These are phyloP conservation scores for Carex pumila DNA, from an alignment of 176 grass and related monocot genomes.

Conservation along the genomic window DNA sequence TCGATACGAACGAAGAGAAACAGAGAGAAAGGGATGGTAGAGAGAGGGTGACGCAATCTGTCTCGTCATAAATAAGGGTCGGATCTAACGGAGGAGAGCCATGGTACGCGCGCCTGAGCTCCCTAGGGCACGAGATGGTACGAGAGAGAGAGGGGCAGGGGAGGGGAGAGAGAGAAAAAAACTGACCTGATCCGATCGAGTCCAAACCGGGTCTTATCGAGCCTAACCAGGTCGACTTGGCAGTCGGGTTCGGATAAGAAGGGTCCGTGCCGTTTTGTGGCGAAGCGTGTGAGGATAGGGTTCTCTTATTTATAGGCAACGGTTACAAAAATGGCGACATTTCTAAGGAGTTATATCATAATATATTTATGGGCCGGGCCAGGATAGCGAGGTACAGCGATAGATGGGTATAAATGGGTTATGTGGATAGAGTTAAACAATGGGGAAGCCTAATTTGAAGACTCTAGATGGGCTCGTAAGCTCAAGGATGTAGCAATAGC, in stretches of 20 bases:
- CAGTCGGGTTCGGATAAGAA: neutral
- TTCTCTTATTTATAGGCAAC: constrained; percentile 28
- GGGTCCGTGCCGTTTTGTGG: constrained; percentile 5
- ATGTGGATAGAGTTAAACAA: no score
- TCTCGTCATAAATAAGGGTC: neutral
- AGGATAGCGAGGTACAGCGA: no score
- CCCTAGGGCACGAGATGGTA: constrained; percentile 7
- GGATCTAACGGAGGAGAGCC: neutral
- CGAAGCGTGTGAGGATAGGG: constrained; percentile 4
- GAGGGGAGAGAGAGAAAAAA: neutral
- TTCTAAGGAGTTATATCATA: neutral
- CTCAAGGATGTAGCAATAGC: no score
- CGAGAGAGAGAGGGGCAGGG: neutral
- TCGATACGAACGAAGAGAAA: neutral
- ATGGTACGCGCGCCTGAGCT: constrained; percentile 4
- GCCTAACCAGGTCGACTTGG: neutral
- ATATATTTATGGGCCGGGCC: neutral
- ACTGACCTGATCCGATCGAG: constrained; percentile 25
- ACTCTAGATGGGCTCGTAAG: no score
- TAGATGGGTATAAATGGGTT: no score
- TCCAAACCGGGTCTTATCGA: constrained; percentile 10
- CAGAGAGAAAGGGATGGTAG: neutral
- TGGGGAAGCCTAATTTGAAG: no score
- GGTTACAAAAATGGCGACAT: neutral
- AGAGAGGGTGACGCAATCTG: neutral